Base-by-base conservation (phyloP, 1,284 basidiomycete genomes). In the Leccinum fallax region DNA sequence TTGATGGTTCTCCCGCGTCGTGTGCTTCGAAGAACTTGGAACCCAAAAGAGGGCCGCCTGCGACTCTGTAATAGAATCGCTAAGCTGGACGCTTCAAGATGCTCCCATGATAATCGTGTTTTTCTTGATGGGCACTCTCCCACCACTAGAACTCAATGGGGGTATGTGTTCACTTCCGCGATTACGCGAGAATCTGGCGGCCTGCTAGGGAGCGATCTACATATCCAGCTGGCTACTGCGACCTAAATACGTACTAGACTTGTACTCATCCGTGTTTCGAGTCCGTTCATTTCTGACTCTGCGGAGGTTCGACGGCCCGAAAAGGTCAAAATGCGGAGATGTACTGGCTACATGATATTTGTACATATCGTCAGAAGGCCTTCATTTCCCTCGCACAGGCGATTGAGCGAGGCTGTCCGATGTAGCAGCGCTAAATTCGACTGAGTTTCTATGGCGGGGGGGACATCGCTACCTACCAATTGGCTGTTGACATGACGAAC, bases 291-390 rank as follows among this genome's bases (percentile, higher is more conserved):
- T 63, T 71, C 63, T 38, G 36, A 38, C 32, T 32, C 32, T 67
- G 73, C 64, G 74, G 73, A 59, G 61, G 63, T 75, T 71, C 61
- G 63, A 71, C 73, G 74, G 74, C 72, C 66, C 53, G 61, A 72
- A 66, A 61, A 60, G 59, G 60, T 52, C 38, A 63, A 63, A 74
- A 62, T 55, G 73, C 73, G 71, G 71, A 74, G 65, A 74, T 75
- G 65, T 21, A 9, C 36, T 67, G 60, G 40, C 56, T 69, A 60
- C 60, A 65, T 65, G 62, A 58, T 46, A 16, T 57, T 66, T 65
- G 38, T 54, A 63, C 52, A 40, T 32, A 49, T 63, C 60, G 55
- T 59, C 63, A 63, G 62, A 69, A 70, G 65, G 53, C 53, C 59
- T 48, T 69, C 67, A 70, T 65, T 55, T 63, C 57, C 55, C 62